Evolutionary conservation across 2,329 filamentous ascomycete genomes (phyloP), one percentile per base, ranked within the genome.

Genomic region (Ustilaginoidea virens): DNA sequence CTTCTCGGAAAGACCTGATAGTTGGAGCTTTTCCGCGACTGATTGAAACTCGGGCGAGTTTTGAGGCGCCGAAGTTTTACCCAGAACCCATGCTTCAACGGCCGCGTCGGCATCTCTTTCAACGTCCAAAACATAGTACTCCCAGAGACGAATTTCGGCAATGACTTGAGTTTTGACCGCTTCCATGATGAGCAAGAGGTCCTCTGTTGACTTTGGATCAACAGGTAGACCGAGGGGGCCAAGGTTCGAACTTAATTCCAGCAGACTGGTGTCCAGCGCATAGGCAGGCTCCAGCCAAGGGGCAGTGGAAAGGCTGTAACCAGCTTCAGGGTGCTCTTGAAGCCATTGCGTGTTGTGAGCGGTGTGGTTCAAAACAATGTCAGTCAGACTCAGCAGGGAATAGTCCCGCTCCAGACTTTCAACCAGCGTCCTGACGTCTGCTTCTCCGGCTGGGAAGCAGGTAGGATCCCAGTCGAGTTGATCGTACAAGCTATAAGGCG

Each of bases 351-450:
- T 92, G 56, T 96, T 96, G 59, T 94, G 72, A 5, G 90, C 87
- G 4, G 90, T 98, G 57, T 98, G 90, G 47, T 98, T 98, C 63
- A 90, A 85, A 25, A 98, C 92, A 36, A 98, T 87, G 50, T 98
- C 90, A 1, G 87, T 94, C 58, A 98, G 56, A 36, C 81, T 83
- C 32, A 98, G 63, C 30, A 98, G 61, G 3, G 80, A 80, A 51
- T 92, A 75, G 29, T 92, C 75, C 29, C 75, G 66, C 53, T 94
- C 81, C 66, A 98, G 78, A 47, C 71, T 85, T 24, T 70, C 55
- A 12, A 92, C 72, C 62, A 98, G 63, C 26, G 71, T 65, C 33
- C 74, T 63, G 31, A 96, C 66, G 49, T 96, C 86, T 33, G 73
- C 58, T 53, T 94, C 83, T 28, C 90, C 92, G 27, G 72, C 71